Conservation (phyloP, 1,139 yeast genomes). For the Pichia sp. region DNA sequence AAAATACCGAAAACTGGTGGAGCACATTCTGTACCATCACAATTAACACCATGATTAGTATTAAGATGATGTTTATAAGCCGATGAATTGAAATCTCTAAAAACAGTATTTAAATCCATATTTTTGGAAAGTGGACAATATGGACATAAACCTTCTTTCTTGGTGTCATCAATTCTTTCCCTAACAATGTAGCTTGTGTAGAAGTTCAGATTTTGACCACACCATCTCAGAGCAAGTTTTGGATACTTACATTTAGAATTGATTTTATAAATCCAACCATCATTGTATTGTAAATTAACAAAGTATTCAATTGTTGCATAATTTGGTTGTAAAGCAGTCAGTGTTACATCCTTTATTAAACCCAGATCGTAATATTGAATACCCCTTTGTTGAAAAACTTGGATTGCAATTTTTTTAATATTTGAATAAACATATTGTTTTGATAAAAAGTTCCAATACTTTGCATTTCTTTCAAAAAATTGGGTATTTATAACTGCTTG, state of each 20-base stretch:
- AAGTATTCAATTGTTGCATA: neutral
- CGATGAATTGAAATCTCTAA: conserved; percentile 21
- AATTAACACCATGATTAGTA: conserved; percentile 28
- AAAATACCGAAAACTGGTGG: conserved; percentile 20
- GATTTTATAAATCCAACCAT: neutral
- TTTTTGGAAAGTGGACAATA: conserved; percentile 18
- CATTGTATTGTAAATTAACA: neutral
- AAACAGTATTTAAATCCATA: conserved; percentile 7
- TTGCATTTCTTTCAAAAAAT: neutral
- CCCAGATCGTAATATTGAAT: neutral
- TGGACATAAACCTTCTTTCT: conserved; percentile 26
- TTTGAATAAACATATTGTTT: neutral
- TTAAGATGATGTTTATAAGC: conserved; percentile 28
- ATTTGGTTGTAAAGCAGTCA: conserved; percentile 6
- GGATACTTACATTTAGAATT: neutral
- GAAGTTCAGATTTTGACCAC: conserved; percentile 18
- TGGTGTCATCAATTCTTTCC: conserved; percentile 13
- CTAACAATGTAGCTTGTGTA: conserved; percentile 19
- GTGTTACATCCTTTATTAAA: neutral
- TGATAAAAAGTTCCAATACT: neutral
- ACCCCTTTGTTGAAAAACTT: neutral
- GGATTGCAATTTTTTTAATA: neutral
- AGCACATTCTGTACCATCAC: conserved; percentile 25
- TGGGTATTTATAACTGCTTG: neutral
- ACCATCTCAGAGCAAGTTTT: conserved; percentile 18